Evolutionary conservation across 768 basidiomycete genomes (phyloP).

Genomic region (Leccinum sublutescens): DNA sequence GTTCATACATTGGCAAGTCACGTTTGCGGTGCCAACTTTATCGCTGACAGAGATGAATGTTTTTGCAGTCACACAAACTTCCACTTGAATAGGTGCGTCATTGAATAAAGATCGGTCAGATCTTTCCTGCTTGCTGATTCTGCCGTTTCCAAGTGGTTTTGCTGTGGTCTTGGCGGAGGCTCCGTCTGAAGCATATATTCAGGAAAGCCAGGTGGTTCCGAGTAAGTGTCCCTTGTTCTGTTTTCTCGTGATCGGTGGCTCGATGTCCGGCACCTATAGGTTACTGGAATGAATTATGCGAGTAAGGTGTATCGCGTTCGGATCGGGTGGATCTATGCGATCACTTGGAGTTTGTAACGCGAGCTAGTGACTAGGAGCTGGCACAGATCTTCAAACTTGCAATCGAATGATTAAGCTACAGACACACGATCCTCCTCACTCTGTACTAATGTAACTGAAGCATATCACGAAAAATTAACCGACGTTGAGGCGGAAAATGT

Average conservation of each 20-base stretch:
- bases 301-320: conserved; percentile 4
- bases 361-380: background rate
- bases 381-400: background rate
- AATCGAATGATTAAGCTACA: conserved; percentile 6
- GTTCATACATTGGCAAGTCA: conserved; percentile 22
- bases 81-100: conserved; percentile 20
- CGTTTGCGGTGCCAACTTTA: background rate
- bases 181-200: conserved; percentile 6
- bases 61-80: conserved; percentile 22
- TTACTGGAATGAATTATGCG: conserved; percentile 15
- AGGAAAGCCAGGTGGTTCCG: conserved; percentile 17
- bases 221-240: conserved; percentile 2
- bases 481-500: conserved; percentile 90
- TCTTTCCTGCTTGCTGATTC: background rate
- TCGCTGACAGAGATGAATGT: background rate
- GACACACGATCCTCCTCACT: conserved; percentile 12
- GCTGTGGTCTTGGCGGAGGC: conserved; percentile 23
- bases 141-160: conserved; percentile 15
- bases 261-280: conserved; percentile 1
- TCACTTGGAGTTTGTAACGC: background rate
- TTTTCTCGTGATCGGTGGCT: background rate
- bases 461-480: conserved; percentile 32
- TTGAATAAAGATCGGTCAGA: background rate
- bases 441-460: conserved; percentile 3
- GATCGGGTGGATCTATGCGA: background rate